phyloP scores from a whole-genome alignment of 306 rosid species.

The Dicorynia guianensis region DNA sequence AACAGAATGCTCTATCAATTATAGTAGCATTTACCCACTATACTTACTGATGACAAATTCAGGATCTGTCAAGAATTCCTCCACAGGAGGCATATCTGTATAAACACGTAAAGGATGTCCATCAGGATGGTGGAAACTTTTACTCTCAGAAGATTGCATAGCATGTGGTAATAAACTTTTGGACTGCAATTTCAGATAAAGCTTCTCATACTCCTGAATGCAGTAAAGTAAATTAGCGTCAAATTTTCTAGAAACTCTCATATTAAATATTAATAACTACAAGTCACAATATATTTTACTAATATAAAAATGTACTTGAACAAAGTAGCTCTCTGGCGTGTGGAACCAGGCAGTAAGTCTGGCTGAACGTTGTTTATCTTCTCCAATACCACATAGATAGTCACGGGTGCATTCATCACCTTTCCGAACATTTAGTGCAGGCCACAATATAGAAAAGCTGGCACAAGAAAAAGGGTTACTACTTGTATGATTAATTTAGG shows the following conservation, averaged over 20 bases:
- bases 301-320: conserved; percentile 60
- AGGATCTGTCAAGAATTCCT: conserved; percentile 79
- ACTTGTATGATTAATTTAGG: conserved; percentile 10
- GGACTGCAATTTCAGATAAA: conserved; percentile 54
- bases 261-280: conserved; percentile 24
- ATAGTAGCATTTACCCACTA: conserved; percentile 13
- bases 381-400: conserved; percentile 87
- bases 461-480: conserved; percentile 34
- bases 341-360: conserved; percentile 95
- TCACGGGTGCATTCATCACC: conserved; percentile 90
- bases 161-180: conserved; percentile 40
- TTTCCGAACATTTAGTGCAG: conserved; percentile 62
- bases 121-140: conserved; percentile 43
- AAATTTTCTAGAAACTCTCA: conserved; percentile 19
- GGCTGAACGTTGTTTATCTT: conserved; percentile 91
- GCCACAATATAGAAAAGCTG: conserved; percentile 93
- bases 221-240: conserved; percentile 40
- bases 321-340: conserved; percentile 81
- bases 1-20: conserved; percentile 27
- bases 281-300: conserved; percentile 33
- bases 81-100: conserved; percentile 89
- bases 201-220: conserved; percentile 76
- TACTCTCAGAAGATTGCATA: conserved; percentile 41
- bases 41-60: conserved; percentile 79
- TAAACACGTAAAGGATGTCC: conserved; percentile 65